A percentile compares a stretch with the other conserved stretches of the same genome.
phyloP scores from a whole-genome alignment of 441 rosid genomes.

The Erodium chrysanthum region DNA sequence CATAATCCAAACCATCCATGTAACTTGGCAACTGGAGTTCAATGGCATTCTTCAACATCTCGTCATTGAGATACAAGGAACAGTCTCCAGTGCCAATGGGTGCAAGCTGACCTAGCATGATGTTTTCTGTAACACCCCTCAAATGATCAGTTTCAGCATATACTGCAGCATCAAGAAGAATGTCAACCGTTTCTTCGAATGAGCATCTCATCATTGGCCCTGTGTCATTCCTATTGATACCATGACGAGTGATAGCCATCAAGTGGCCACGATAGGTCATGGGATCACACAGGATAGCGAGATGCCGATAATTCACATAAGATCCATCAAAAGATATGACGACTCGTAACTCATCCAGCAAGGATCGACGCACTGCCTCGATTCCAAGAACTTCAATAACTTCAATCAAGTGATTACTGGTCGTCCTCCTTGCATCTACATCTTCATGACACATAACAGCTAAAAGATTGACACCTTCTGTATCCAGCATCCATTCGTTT shows the following conservation, averaged over 20 bases:
- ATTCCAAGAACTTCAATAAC: conserved; percentile 91
- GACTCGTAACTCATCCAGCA: conserved; percentile 87
- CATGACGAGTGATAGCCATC: conserved; percentile 98
- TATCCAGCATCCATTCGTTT: conserved; percentile 98
- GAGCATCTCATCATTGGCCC: conserved; percentile 99
- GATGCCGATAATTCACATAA: conserved; percentile 87
- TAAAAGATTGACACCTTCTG: conserved; percentile 95
- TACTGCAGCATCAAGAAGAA: conserved; percentile 93
- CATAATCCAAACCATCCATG: conserved; percentile 82
- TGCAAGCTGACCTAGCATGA: conserved; percentile 94
- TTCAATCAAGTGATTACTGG: conserved; percentile 96
- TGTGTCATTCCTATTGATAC: conserved; percentile 90
- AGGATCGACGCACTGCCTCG: conserved; percentile 87
- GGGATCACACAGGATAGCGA: conserved; percentile 92
- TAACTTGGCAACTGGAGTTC: conserved; percentile 98
- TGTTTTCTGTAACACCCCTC: conserved; percentile 93
- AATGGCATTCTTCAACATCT: conserved; percentile 95
- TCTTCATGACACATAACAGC: conserved; percentile 95
- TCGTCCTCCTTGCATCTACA: conserved; percentile 84
- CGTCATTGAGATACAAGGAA: conserved; percentile 77
- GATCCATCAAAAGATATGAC: conserved; percentile 97
- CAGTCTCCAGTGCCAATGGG: conserved; percentile 95
- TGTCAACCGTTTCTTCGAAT: conserved; percentile 97
- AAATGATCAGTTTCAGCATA: conserved; percentile 79
- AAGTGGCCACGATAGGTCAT: conserved; percentile 98